phyloP scores from a whole-genome alignment of 495 filamentous ascomycete genomes.

The Trichocladium uniseriatum region DNA sequence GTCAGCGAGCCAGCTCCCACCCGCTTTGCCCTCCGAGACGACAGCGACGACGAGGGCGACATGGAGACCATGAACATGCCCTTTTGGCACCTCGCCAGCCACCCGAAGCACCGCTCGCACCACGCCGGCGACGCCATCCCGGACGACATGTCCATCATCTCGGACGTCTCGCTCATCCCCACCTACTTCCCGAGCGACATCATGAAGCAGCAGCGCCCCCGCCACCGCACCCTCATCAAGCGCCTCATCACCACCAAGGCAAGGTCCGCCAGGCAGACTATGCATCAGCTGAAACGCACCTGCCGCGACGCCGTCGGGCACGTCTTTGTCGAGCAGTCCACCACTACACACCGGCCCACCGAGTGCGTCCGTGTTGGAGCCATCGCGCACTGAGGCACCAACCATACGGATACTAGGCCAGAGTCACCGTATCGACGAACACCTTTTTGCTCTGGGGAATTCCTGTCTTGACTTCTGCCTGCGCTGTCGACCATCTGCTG shows the following conservation, averaged over 20 bases:
- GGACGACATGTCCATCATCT: slow-evolving; percentile 18
- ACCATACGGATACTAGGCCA: too few species aligned
- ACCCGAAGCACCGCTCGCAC: not conserved
- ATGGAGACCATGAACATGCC: slow-evolving; percentile 15
- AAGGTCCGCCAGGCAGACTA: slow-evolving; percentile 10
- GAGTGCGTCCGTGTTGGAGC: slow-evolving; percentile 14
- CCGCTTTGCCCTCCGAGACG: not conserved
- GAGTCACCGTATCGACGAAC: too few species aligned
- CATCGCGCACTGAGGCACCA: too few species aligned
- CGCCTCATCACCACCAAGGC: slow-evolving; percentile 8
- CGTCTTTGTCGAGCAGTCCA: slow-evolving; percentile 1
- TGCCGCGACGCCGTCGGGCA: slow-evolving; percentile 6
- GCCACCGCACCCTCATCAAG: slow-evolving; percentile 6
- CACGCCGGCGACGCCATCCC: not conserved
- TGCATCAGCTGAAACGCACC: slow-evolving; percentile 7
- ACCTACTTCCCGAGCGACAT: slow-evolving; percentile 15
- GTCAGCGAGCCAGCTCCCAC: not conserved
- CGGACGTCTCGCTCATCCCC: slow-evolving; percentile 16
- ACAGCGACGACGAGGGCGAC: not conserved
- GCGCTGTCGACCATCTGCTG: too few species aligned
- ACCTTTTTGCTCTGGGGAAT: too few species aligned
- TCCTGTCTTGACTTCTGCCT: too few species aligned
- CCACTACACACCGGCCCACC: not conserved
- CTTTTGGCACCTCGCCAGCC: slow-evolving; percentile 4
- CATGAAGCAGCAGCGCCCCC: slow-evolving; percentile 7